phyloP scores from a whole-genome alignment of 805 yeast species.

The Ogataea paraovalis region DNA sequence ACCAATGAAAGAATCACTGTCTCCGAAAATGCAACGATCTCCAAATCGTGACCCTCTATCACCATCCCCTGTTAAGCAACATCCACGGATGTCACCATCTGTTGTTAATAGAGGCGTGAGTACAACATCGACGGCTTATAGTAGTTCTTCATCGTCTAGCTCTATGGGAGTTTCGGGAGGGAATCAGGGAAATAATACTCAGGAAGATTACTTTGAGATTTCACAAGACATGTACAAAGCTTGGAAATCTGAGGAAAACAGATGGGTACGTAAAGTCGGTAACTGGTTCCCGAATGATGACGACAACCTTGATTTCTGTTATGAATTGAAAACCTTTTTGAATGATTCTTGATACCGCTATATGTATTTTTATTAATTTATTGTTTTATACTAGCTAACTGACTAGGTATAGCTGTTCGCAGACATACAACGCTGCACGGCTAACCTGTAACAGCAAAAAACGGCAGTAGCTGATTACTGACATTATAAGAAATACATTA shows the following conservation, averaged over 20 bases:
- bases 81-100: not conserved
- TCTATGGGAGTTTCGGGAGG: not conserved
- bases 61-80: not conserved
- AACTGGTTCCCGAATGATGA: constrained; percentile 33
- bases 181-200: not conserved
- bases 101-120: not conserved
- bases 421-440: too few relatives aligned
- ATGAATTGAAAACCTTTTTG: constrained; percentile 29
- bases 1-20: not conserved
- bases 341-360: constrained; percentile 18
- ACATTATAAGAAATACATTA: too few relatives aligned
- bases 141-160: not conserved
- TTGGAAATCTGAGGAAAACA: constrained; percentile 31
- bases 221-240: constrained; percentile 23
- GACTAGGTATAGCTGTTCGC: too few relatives aligned
- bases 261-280: constrained; percentile 34
- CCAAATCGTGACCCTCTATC: not conserved
- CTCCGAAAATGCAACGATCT: not conserved
- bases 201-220: constrained; percentile 20
- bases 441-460: too few relatives aligned
- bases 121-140: not conserved
- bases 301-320: constrained; percentile 25
- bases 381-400: too few relatives aligned
- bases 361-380: not conserved
- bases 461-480: too few relatives aligned